Base-by-base conservation (phyloP, 164 flowering plant genomes). In the Magnolia changhungtana region DNA sequence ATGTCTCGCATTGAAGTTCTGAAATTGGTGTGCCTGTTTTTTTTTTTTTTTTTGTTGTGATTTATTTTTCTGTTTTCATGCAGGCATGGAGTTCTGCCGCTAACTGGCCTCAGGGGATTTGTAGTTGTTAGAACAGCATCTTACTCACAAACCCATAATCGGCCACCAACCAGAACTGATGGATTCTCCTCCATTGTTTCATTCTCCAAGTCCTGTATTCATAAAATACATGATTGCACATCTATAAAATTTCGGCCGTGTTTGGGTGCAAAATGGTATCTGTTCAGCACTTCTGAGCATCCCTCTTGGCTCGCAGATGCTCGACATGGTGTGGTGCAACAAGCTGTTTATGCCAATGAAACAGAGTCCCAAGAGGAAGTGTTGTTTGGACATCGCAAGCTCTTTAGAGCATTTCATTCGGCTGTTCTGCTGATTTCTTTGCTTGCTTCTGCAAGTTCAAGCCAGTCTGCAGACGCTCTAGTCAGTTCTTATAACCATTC, bases 81-180 rank as follows among this genome's bases (percentile, higher is more conserved):
- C 72, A 70, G 72, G 58, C 58, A 70, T 70, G 72, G 72, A 50
- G 11, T 70, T 50, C n/a, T 70, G 72, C 72, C 72, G n/a, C 72
- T 70, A 20, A 70, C 72, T 45, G 24, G 21, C 58, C 72, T 45
- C 24, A 70, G 58, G 24, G 72, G 58, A 18, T 70, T 70, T 70
- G 23, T 70, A n/a, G 55, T 68, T 16, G 50, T 68, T 68, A 19
- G 71, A 68, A 2, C 71, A 37, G 45, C 45, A 37, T 37, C 45
- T 37, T 37, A 37, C 71, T 68, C 29, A 8, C 71, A 29, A 29
- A 31, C 72, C 45, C 24, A 50, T 18, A 52, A 70, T 50, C 11
- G 0, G 18, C 58, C 72, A 18, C 2, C 19, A 45, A 10, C 20
- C 24, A n/a, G 23, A 70, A 50, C 58, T 9, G 24, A 70, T 13